phyloP scores from a whole-genome alignment of 1,284 basidiomycete species.

The Moniliella sp. region DNA sequence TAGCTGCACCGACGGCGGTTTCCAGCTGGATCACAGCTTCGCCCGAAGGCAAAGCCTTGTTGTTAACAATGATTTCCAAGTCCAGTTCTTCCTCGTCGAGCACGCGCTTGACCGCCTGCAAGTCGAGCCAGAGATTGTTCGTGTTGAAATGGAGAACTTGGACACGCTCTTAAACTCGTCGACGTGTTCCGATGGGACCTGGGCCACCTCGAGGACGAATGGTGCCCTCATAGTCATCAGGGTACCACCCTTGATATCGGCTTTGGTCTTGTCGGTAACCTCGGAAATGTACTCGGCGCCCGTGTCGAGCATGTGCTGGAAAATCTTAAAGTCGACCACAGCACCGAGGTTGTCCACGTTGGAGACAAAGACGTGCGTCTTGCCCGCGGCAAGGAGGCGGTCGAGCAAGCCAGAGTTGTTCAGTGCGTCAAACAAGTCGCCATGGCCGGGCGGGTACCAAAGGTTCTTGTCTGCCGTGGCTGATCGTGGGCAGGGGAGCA shows the following conservation, averaged over 20 bases:
- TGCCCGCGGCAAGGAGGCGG: slow-evolving; percentile 77
- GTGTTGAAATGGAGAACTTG: slow-evolving; percentile 34
- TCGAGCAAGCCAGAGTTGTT: slow-evolving; percentile 88
- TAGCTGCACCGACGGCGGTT: slow-evolving; percentile 87
- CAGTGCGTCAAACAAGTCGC: slow-evolving; percentile 80
- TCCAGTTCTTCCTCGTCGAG: slow-evolving; percentile 64
- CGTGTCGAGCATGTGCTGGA: slow-evolving; percentile 41
- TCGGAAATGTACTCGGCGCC: slow-evolving; percentile 35
- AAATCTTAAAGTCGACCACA: slow-evolving; percentile 48
- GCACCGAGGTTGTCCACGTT: slow-evolving; percentile 98
- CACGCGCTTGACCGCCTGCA: slow-evolving; percentile 68
- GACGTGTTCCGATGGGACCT: slow-evolving; percentile 88
- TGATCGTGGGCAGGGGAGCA: slow-evolving; percentile 66
- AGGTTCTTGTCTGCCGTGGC: slow-evolving; percentile 77
- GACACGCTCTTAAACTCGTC: slow-evolving; percentile 86
- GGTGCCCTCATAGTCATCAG: slow-evolving; percentile 77
- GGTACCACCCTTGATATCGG: slow-evolving; percentile 98
- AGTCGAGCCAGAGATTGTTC: slow-evolving; percentile 93
- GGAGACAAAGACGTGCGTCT: slow-evolving; percentile 96
- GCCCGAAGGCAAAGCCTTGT: slow-evolving; percentile 43
- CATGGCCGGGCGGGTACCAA: slow-evolving; percentile 91
- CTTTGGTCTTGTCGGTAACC: slow-evolving; percentile 99
- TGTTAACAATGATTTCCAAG: slow-evolving; percentile 84
- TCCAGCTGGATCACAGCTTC: slow-evolving; percentile 74
- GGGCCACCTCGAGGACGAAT: slow-evolving; percentile 89